Conservation (phyloP, 768 basidiomycete species). For the Xerocomellus amylosporus region DNA sequence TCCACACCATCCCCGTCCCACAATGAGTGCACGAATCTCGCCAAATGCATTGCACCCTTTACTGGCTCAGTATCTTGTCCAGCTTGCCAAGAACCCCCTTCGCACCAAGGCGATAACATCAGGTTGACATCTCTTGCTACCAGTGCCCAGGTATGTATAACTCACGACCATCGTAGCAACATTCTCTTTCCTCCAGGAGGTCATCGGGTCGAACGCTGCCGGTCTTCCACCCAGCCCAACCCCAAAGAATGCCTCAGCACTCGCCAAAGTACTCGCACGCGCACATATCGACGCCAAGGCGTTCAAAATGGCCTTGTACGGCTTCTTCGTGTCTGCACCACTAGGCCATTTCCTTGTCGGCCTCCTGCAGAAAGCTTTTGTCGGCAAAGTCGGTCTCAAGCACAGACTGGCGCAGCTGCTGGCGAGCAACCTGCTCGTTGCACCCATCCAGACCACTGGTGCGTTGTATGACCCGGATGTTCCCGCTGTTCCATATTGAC, state of each 20-base stretch:
- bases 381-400: slow-evolving; percentile 61
- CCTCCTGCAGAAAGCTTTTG: slow-evolving; percentile 69
- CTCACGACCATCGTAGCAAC: slow-evolving; percentile 34
- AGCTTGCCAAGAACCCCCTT: slow-evolving; percentile 67
- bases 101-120: slow-evolving; percentile 80
- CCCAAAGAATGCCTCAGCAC: slow-evolving; percentile 51
- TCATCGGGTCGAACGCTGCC: slow-evolving; percentile 71
- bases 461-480: slow-evolving; percentile 20
- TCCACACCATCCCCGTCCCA: not conserved
- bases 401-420: slow-evolving; percentile 71
- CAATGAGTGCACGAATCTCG: slow-evolving; percentile 39
- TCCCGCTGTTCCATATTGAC: not conserved
- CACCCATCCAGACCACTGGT: slow-evolving; percentile 74
- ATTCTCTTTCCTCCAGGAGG: slow-evolving; percentile 73
- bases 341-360: slow-evolving; percentile 74
- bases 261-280: slow-evolving; percentile 51
- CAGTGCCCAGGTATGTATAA: not conserved
- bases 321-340: slow-evolving; percentile 81
- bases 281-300: slow-evolving; percentile 67
- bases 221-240: slow-evolving; percentile 51
- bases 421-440: slow-evolving; percentile 70
- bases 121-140: slow-evolving; percentile 38
- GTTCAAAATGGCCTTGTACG: slow-evolving; percentile 81
- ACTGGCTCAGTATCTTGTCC: slow-evolving; percentile 65
- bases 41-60: slow-evolving; percentile 40